Evolutionary conservation across 257 asterid species (phyloP), one percentile per base, ranked within the genome.

Genomic region (Osmanthus fragrans): DNA sequence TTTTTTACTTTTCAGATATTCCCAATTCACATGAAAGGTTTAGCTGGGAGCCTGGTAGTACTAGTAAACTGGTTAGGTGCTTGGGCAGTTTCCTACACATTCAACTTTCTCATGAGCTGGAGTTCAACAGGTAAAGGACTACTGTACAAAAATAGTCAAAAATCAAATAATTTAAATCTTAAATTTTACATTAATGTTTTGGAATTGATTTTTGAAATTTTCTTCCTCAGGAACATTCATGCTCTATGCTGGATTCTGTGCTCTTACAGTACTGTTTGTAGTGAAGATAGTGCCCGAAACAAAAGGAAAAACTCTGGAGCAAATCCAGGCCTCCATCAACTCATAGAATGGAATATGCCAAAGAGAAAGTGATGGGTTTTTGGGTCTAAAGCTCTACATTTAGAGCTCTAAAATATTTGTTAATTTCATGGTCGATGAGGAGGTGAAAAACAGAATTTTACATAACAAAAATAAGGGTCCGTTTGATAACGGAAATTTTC

Each of bases 11-110:
- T 74, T 39, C 87, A 93, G 98, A 89, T 94, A 72, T 94, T 94
- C 82, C 96, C 97, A 1, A 87, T 94, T 56, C 89, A 93, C 78
- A 84, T 89, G 69, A 93, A 93, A 78, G 94, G 97, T 25, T 73
- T 83, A 10, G 97, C 92, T 15, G 98, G 98, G 70, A 93, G 98
- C 75, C 56, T 91, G 68, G 98, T 93, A 56, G 96, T 89, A 21
- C 78, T 91, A 39, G 93, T 93, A 73, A 90, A 89, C 85, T 93
- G 98, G 98, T 77, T 87, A 40, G 97, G 98, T 30, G 97, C 98
- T 12, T 93, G 97, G 98, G 88, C 84, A 30, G 89, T 91, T 81
- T 89, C 98, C 47, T 93, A 81, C 90, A 87, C 98, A 21, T 93
- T 88, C 86, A 89, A 90, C 87, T 93, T 90, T 70, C 90, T 91